Conservation (phyloP, 805 yeast genomes). For the Metschnikowia baotianmanensis region DNA sequence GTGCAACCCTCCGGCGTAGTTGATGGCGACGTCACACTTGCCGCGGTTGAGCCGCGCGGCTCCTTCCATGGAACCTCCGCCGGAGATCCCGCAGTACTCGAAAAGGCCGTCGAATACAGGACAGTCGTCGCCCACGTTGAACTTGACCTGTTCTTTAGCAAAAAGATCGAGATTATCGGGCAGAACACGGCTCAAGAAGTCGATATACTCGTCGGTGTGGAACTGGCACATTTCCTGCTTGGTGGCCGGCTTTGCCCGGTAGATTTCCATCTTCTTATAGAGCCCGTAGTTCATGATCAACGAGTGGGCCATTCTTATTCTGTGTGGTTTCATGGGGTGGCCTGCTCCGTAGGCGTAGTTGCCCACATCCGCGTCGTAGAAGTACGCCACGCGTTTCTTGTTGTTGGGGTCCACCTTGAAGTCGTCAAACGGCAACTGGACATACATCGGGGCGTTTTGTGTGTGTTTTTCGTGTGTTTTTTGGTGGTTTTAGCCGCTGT, state of each 20-base stretch:
- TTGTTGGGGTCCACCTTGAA: constrained; percentile 39
- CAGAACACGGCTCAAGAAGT: constrained; percentile 83
- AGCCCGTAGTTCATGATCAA: constrained; percentile 95
- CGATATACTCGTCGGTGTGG: constrained; percentile 96
- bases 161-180: constrained; percentile 90
- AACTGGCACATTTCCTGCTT: constrained; percentile 98
- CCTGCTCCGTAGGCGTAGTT: constrained; percentile 98
- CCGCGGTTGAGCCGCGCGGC: constrained; percentile 78
- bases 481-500: neutral
- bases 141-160: constrained; percentile 82
- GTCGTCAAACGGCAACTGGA: constrained; percentile 46
- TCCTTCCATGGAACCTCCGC: constrained; percentile 91
- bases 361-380: constrained; percentile 78
- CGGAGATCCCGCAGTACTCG: constrained; percentile 73
- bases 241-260: constrained; percentile 96
- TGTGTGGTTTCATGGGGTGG: constrained; percentile 98
- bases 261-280: constrained; percentile 95
- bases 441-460: constrained; percentile 28
- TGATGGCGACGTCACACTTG: constrained; percentile 87
- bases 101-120: constrained; percentile 79
- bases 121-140: constrained; percentile 89
- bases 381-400: constrained; percentile 44
- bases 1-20: constrained; percentile 91
- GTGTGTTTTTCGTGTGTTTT: neutral
- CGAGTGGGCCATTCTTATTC: constrained; percentile 98